Conservation (phyloP, 1,139 yeast genomes). For the Nematodospora anomalae region DNA sequence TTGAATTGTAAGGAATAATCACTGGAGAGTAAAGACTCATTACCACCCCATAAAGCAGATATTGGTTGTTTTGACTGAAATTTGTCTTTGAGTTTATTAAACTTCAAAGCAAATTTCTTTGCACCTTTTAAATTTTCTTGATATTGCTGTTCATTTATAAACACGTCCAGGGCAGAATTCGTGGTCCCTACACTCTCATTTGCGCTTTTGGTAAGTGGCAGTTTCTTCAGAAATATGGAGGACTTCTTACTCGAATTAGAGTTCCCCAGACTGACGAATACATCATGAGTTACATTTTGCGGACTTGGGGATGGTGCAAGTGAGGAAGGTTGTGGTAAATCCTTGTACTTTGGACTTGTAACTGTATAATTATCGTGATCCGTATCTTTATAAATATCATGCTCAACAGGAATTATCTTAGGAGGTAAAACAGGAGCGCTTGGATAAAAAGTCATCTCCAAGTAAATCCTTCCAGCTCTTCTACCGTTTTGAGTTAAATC, state of each 20-base stretch:
- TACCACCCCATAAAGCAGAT: conserved; percentile 23
- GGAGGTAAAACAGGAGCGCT: conserved; percentile 51
- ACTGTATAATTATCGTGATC: neutral
- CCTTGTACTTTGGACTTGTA: conserved; percentile 4
- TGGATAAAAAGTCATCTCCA: conserved; percentile 92
- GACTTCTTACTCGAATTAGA: conserved; percentile 17
- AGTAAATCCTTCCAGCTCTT: conserved; percentile 83
- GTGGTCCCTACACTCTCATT: conserved; percentile 11
- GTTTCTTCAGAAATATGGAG: conserved; percentile 18
- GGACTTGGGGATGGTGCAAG: conserved; percentile 16
- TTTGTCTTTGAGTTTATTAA: conserved; percentile 33
- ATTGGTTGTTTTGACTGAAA: conserved; percentile 41
- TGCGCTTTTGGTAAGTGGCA: conserved; percentile 8
- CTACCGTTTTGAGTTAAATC: conserved; percentile 64
- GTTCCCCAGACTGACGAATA: conserved; percentile 25
- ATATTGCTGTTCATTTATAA: conserved; percentile 16
- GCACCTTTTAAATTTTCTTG: conserved; percentile 18
- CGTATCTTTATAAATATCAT: neutral
- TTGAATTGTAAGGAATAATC: conserved; percentile 8
- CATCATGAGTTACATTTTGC: conserved; percentile 24
- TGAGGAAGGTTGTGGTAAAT: neutral
- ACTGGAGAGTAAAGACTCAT: conserved; percentile 2
- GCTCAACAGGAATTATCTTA: conserved; percentile 22
- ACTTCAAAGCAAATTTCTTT: conserved; percentile 27
- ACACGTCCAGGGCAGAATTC: conserved; percentile 15